Evolutionary conservation across 2,329 filamentous ascomycete genomes (phyloP).

Genomic region (Fusarium transvaalense): DNA sequence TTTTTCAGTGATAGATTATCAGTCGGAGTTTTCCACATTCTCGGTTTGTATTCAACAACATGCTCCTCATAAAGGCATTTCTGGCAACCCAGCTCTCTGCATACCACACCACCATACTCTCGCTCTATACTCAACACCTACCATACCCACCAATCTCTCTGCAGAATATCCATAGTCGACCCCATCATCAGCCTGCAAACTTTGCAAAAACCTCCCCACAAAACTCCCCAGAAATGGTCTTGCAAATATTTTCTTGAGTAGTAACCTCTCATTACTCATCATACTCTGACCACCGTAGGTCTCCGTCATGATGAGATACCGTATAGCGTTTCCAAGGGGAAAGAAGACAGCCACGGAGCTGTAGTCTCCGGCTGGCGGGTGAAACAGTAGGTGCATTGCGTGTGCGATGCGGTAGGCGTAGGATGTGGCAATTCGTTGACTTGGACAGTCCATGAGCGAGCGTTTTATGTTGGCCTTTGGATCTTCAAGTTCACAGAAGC

Average conservation of each 20-base stretch:
- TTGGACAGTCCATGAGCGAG: neutral
- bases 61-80: neutral
- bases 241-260: conserved; percentile 6
- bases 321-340: conserved; percentile 10
- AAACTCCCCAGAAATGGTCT: conserved; percentile 13
- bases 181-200: conserved; percentile 21
- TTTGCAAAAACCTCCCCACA: conserved; percentile 14
- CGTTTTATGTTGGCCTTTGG: rapidly evolving
- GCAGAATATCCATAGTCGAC: conserved; percentile 12
- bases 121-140: conserved; percentile 19
- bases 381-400: conserved; percentile 8
- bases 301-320: conserved; percentile 25
- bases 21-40: neutral
- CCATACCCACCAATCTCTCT: neutral
- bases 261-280: conserved; percentile 8
- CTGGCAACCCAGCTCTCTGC: conserved; percentile 1
- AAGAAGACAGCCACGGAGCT: conserved; percentile 15
- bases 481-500: conserved; percentile 13
- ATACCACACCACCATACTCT: conserved; percentile 32
- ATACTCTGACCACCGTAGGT: neutral
- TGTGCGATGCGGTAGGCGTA: conserved; percentile 17
- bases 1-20: neutral
- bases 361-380: neutral
- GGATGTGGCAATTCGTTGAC: neutral
- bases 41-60: neutral